Evolutionary conservation across 371 early-diverging fungal species (phyloP), one percentile per base, ranked within the genome.

Genomic region (Catenaria anguillulae): DNA sequence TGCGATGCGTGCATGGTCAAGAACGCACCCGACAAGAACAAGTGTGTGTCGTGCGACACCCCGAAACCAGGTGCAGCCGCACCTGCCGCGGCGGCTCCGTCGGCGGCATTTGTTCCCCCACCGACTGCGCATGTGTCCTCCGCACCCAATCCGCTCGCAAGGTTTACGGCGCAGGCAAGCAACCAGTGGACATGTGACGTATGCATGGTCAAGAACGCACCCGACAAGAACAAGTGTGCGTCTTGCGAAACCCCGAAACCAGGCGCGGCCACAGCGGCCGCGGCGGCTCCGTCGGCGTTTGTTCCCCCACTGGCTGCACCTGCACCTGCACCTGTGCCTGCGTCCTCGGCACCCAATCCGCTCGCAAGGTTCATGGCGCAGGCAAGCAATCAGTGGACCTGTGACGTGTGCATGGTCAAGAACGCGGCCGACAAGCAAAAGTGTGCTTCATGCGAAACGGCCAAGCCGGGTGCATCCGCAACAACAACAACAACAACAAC

Each of bases 41-140:
- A 34, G 34, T 63, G 63, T 36, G 31, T 56, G 8, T 29, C 63
- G 56, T 63, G 63, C 46, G 63, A 63, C 43, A 56, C 58, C 12
- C 45, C 56, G 4, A 13, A 15, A 21, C 55, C 56, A 17, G 26
- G 23, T 33, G 24, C 60, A 34, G 35, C 58, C 0, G 19, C 56
- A 5, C 29, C 31, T 29, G 26, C 52, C 29, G 50, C 29, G 52
- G 6, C 52, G 23, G 42, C 55, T 33, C 23, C 52, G n/a, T 59
- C 31, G 31, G n/a, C 15, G 15, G n/a, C 17, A 31, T 63, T 24
- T 24, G 15, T 17, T 17, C 40, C 40, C 40, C 40, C 10, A 40
- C 40, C 40, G 10, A 40, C 40, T 40, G 40, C 40, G 10, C 17
- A 17, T 17, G 40, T 40, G 10, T 40, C 5, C 40, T 40, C 17